These are phyloP conservation scores for Echium plantagineum DNA, from an alignment of 257 asterid species.

Conservation along the genomic window DNA sequence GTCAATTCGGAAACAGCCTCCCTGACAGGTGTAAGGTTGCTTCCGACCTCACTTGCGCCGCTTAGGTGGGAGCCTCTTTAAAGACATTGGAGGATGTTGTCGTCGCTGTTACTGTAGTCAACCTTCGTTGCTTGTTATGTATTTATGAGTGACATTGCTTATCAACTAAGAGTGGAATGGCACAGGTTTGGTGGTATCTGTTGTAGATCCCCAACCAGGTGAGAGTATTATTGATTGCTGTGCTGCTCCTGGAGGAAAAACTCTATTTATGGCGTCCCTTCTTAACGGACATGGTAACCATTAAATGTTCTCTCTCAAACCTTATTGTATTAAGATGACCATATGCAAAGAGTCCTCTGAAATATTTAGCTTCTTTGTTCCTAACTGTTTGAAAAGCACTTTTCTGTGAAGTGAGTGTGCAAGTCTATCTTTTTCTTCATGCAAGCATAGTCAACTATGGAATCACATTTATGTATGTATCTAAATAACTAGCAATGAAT, in stretches of 20 bases:
- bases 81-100: too few species aligned
- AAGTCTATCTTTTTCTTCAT: neutral
- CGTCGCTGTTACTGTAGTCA: too few species aligned
- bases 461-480: too few species aligned
- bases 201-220: conserved; percentile 83
- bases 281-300: conserved; percentile 61
- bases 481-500: too few species aligned
- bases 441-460: too few species aligned
- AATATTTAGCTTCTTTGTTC: neutral
- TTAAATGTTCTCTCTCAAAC: neutral
- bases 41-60: too few species aligned
- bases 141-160: neutral
- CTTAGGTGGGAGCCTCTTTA: too few species aligned
- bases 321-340: neutral
- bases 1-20: too few species aligned
- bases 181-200: conserved; percentile 68
- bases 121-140: neutral
- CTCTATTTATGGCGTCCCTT: conserved; percentile 84
- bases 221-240: conserved; percentile 86
- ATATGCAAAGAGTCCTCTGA: neutral
- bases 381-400: neutral
- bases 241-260: conserved; percentile 99
- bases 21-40: too few species aligned
- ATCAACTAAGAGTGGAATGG: conserved; percentile 4
- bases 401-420: too few species aligned